phyloP scores from a whole-genome alignment of 169 alveolate species.

The Besnoitia besnoiti region DNA sequence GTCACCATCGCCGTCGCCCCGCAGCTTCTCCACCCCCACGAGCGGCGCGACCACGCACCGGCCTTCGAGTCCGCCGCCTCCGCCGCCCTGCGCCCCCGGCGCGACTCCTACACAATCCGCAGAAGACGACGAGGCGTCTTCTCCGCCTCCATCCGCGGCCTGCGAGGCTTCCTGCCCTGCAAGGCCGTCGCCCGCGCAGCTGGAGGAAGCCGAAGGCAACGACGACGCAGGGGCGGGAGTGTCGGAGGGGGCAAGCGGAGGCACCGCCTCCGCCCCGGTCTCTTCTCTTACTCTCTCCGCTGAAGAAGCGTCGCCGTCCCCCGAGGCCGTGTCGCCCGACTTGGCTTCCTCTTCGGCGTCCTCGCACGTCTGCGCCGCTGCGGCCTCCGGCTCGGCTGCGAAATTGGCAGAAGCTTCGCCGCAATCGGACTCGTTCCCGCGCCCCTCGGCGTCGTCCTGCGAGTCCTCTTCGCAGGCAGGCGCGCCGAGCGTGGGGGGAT shows the following conservation, averaged over 20 bases:
- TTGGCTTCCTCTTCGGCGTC: background rate
- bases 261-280: too few species aligned
- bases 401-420: background rate
- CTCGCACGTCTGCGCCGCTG: background rate
- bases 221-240: too few species aligned
- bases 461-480: background rate
- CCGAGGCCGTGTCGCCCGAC: background rate
- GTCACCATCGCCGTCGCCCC: background rate
- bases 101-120: too few species aligned
- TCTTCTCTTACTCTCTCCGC: too few species aligned
- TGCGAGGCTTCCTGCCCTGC: too few species aligned
- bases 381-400: background rate
- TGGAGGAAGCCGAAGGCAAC: too few species aligned
- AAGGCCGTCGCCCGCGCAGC: too few species aligned
- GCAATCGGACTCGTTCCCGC: background rate
- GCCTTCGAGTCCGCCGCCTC: background rate
- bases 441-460: background rate
- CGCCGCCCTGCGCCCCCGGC: background rate
- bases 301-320: too few species aligned
- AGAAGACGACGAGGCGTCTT: too few species aligned
- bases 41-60: background rate
- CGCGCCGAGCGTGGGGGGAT: slow-evolving; percentile 24
- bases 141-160: too few species aligned
- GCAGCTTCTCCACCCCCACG: background rate
- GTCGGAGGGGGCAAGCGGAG: too few species aligned